A percentile compares a stretch with the other conserved stretches of the same genome.
These are phyloP conservation scores for Talaromyces sp. DNA, from an alignment of 2,329 filamentous ascomycete genomes.

Conservation along the genomic window DNA sequence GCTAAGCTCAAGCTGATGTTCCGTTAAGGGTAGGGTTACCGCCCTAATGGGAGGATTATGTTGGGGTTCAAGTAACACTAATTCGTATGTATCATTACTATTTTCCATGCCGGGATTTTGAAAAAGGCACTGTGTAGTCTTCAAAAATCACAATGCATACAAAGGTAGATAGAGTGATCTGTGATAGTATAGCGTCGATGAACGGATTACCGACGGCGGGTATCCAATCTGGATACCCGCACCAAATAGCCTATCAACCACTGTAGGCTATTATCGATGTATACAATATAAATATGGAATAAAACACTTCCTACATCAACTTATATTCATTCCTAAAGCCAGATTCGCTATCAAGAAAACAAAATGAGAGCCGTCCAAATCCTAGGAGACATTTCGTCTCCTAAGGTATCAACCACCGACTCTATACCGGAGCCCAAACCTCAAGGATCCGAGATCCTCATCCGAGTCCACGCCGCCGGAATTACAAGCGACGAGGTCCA, in stretches of 20 bases:
- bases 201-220: not conserved
- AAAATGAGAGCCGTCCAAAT: conserved; percentile 6
- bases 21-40: too few species aligned
- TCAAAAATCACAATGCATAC: too few species aligned
- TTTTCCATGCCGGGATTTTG: too few species aligned
- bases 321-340: too few species aligned
- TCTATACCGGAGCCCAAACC: not conserved
- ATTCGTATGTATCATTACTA: too few species aligned
- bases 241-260: not conserved
- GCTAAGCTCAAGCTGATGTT: not conserved
- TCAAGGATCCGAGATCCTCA: not conserved
- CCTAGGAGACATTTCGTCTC: not conserved
- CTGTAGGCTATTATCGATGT: not conserved
- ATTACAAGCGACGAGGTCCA: conserved; percentile 8
- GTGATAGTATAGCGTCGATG: not conserved
- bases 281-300: not conserved
- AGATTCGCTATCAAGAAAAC: not conserved
- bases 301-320: not conserved
- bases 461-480: conserved; percentile 10
- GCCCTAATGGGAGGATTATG: too few species aligned
- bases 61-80: too few species aligned
- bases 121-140: too few species aligned
- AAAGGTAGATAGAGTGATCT: not conserved
- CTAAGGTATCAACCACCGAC: not conserved
- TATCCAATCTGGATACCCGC: not conserved